phyloP scores from a whole-genome alignment of 345 rosid species.

The Arabis alpina region DNA sequence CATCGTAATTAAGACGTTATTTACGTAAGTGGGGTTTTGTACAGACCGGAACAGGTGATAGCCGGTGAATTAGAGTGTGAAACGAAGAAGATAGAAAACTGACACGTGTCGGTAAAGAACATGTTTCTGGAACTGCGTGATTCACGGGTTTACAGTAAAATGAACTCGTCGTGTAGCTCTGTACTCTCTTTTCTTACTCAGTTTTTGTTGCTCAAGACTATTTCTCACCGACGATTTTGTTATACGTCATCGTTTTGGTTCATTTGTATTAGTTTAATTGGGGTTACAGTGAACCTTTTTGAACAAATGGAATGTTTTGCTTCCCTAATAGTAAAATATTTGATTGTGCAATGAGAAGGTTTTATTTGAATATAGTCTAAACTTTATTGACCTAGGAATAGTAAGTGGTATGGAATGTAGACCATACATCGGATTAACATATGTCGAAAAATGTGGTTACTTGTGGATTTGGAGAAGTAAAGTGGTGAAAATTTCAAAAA shows the following conservation, averaged over 20 bases:
- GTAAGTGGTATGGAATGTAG: neutral
- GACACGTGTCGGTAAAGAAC: conserved; percentile 17
- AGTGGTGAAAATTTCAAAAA: neutral
- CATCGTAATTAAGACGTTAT: conserved; percentile 25
- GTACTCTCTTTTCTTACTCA: conserved; percentile 33
- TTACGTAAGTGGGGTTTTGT: conserved; percentile 8
- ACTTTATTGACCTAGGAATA: conserved; percentile 12
- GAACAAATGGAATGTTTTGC: conserved; percentile 35
- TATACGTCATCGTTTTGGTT: conserved; percentile 32
- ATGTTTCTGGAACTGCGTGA: conserved; percentile 33
- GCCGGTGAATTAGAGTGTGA: conserved; percentile 15
- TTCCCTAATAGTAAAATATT: neutral
- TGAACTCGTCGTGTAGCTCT: conserved; percentile 41
- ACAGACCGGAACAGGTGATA: conserved; percentile 27
- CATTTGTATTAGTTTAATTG: neutral
- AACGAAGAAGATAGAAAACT: neutral
- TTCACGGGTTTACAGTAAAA: conserved; percentile 45
- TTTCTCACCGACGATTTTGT: conserved; percentile 34
- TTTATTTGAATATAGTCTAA: neutral
- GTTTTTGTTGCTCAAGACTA: conserved; percentile 28
- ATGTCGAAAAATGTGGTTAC: neutral
- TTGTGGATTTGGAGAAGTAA: neutral
- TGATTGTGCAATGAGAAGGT: neutral
- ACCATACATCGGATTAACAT: conserved; percentile 6
- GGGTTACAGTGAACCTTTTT: neutral